Evolutionary conservation across 1,284 basidiomycete species (phyloP).

Genomic region (Earliella scabrosa): DNA sequence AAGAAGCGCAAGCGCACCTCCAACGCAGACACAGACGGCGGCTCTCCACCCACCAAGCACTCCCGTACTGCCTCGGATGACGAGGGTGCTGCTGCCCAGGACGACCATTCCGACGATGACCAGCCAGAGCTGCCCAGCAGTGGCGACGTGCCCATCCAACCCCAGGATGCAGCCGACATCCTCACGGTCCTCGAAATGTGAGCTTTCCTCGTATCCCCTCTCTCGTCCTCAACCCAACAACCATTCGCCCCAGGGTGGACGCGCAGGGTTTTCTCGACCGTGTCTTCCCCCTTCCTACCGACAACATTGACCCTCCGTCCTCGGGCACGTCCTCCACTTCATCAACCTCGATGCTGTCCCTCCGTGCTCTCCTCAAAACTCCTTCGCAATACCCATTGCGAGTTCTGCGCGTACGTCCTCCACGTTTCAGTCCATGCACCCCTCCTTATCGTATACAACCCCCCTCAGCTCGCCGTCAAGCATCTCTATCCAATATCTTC

Average conservation of each 20-base stretch:
- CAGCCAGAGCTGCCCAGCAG: constrained; percentile 36
- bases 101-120: constrained; percentile 35
- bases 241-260: constrained; percentile 61
- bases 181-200: constrained; percentile 80
- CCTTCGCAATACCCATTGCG: constrained; percentile 56
- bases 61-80: constrained; percentile 44
- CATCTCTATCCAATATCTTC: constrained; percentile 70
- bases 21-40: constrained; percentile 46
- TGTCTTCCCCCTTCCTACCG: constrained; percentile 62
- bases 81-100: constrained; percentile 34
- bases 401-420: constrained; percentile 50
- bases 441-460: too few relatives aligned
- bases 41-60: constrained; percentile 51
- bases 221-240: constrained; percentile 1
- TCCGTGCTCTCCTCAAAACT: constrained; percentile 65
- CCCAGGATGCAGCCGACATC: constrained; percentile 60
- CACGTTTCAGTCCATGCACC: too few relatives aligned
- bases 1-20: constrained; percentile 73
- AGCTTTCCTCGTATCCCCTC: constrained; percentile 30
- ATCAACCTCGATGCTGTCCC: constrained; percentile 49
- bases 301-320: constrained; percentile 40
- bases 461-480: constrained; percentile 67
- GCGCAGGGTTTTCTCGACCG: constrained; percentile 79
- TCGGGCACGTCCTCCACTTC: constrained; percentile 29
- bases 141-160: constrained; percentile 54